A percentile compares a stretch with the other conserved stretches of the same genome.
Evolutionary conservation across 345 rosid genomes (phyloP).

Genomic region (Chamaenerion angustifolium): DNA sequence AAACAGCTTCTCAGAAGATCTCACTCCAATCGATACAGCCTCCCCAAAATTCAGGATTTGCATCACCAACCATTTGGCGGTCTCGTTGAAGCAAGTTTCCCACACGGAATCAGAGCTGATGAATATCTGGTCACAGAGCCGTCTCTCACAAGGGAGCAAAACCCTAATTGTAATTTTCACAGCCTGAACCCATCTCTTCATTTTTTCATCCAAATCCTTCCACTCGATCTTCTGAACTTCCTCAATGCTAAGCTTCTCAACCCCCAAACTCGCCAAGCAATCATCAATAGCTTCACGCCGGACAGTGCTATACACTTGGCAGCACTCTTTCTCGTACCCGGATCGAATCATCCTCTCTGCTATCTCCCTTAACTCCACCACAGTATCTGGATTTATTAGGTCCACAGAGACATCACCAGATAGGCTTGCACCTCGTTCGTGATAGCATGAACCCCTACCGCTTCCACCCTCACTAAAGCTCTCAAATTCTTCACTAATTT

Average conservation of each 20-base stretch:
- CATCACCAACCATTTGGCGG: constrained; percentile 70
- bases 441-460: constrained; percentile 48
- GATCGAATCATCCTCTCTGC: constrained; percentile 82
- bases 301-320: constrained; percentile 67
- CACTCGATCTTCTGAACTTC: constrained; percentile 90
- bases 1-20: constrained; percentile 87
- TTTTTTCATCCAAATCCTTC: constrained; percentile 87
- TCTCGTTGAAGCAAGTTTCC: constrained; percentile 80
- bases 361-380: constrained; percentile 57
- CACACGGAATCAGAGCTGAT: constrained; percentile 32
- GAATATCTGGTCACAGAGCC: constrained; percentile 71
- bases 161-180: constrained; percentile 57
- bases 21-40: constrained; percentile 70
- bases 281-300: constrained; percentile 81
- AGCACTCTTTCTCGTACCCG: constrained; percentile 90
- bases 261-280: constrained; percentile 59
- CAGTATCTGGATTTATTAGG: constrained; percentile 50
- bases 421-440: constrained; percentile 78
- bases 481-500: constrained; percentile 54
- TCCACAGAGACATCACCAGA: constrained; percentile 71
- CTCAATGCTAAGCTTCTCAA: constrained; percentile 88
- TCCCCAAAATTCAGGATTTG: constrained; percentile 85
- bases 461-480: constrained; percentile 58
- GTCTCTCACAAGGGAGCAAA: constrained; percentile 65
- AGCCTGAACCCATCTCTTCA: constrained; percentile 96